Percentiles rank a stretch among this genome's conserved stretches.
Evolutionary conservation across 257 asterid species (phyloP).

Genomic region (Jacaranda copaia): DNA sequence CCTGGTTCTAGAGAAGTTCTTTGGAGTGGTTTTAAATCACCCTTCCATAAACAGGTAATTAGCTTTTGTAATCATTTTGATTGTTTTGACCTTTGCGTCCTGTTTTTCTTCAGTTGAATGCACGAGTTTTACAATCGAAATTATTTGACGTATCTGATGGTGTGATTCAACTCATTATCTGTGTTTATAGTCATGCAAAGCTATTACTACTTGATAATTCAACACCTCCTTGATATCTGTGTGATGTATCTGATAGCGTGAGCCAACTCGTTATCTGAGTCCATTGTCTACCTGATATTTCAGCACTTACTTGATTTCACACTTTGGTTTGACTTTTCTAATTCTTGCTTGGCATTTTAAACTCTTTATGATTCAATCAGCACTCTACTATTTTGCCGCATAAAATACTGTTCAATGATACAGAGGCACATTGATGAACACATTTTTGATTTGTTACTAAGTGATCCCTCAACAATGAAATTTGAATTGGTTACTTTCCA

Average conservation of each 20-base stretch:
- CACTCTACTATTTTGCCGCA: background rate
- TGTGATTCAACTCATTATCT: background rate
- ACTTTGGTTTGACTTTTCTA: background rate
- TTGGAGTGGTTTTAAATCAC: slow-evolving; percentile 74
- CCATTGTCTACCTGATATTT: background rate
- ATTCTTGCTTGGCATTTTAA: background rate
- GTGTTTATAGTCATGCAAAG: background rate
- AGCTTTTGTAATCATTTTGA: background rate
- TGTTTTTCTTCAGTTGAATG: slow-evolving; percentile 14
- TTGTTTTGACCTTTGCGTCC: background rate
- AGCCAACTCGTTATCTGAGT: background rate
- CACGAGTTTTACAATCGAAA: background rate
- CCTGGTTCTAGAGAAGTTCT: slow-evolving; percentile 69
- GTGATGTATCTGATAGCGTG: background rate
- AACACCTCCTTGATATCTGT: no score
- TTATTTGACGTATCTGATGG: background rate
- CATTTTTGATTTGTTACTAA: background rate
- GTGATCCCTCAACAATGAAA: background rate
- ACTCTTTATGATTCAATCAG: no score
- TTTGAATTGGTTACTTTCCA: background rate
- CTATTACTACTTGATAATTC: background rate
- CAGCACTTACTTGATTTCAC: background rate
- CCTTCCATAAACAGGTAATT: slow-evolving; percentile 80
- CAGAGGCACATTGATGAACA: background rate
- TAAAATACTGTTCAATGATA: background rate